These are phyloP conservation scores for Nematocida displodere DNA, from an alignment of 371 early-diverging fungal species.

Conservation along the genomic window DNA sequence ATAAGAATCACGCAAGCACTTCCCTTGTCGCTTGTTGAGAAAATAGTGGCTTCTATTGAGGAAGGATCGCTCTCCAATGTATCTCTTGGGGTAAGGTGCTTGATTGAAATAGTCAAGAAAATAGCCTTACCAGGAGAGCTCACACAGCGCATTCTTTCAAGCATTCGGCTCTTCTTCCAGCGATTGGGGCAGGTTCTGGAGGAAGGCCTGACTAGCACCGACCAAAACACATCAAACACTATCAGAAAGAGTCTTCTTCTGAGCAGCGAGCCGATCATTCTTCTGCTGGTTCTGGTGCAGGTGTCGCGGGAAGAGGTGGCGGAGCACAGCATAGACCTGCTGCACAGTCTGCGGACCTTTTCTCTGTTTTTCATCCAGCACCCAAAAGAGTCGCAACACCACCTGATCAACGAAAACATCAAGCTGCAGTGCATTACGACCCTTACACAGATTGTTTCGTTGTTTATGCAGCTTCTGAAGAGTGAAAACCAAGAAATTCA, in stretches of 20 bases:
- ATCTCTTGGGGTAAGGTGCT: slow-evolving; percentile 34
- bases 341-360: slow-evolving; percentile 12
- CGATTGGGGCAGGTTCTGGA: not conserved
- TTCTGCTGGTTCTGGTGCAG: slow-evolving; percentile 34
- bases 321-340: not conserved
- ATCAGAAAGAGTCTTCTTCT: slow-evolving; percentile 35
- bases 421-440: slow-evolving; percentile 53
- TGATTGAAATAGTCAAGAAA: slow-evolving; percentile 42
- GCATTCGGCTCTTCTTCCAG: slow-evolving; percentile 5
- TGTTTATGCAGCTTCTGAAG: slow-evolving; percentile 29
- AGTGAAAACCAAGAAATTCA: slow-evolving; percentile 10
- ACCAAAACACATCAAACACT: not conserved
- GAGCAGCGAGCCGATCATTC: slow-evolving; percentile 46
- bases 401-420: slow-evolving; percentile 50
- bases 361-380: slow-evolving; percentile 32
- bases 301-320: slow-evolving; percentile 9
- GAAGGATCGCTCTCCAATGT: slow-evolving; percentile 22
- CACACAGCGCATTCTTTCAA: not conserved
- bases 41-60: slow-evolving; percentile 12
- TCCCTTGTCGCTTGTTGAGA: slow-evolving; percentile 7
- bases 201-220: not conserved
- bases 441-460: slow-evolving; percentile 45
- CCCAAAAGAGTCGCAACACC: not conserved
- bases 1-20: not conserved
- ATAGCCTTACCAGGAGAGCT: not conserved